A percentile compares a stretch with the other conserved stretches of the same genome.
Conservation (phyloP, 805 yeast genomes). For the Ogataea pignaliae region DNA sequence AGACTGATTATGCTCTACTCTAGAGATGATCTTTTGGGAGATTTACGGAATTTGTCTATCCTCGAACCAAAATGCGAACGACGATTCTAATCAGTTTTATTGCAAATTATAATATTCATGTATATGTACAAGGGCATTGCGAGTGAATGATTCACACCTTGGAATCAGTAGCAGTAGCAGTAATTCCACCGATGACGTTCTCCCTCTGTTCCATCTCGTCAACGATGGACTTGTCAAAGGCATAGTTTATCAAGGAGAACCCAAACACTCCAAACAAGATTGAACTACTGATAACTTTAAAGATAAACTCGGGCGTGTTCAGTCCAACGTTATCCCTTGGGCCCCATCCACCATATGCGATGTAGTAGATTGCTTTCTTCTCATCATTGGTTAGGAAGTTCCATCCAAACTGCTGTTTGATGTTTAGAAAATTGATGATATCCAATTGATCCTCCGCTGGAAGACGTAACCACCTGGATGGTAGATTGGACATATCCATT, state of each 20-base stretch:
- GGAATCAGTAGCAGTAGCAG: no score
- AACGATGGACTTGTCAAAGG: slow-evolving; percentile 24
- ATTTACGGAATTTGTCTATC: no score
- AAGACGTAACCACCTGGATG: slow-evolving; percentile 30
- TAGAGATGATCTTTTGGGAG: no score
- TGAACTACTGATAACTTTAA: slow-evolving; percentile 29
- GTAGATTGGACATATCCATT: slow-evolving; percentile 29
- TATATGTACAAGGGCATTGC: no score
- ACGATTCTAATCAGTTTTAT: no score
- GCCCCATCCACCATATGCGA: slow-evolving; percentile 62
- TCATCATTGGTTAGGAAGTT: slow-evolving; percentile 41
- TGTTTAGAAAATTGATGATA: slow-evolving; percentile 31
- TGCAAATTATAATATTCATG: no score
- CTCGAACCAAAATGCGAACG: no score
- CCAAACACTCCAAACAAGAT: slow-evolving; percentile 32
- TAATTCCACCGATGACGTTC: no score
- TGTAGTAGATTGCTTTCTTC: slow-evolving; percentile 54
- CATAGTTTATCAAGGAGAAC: slow-evolving; percentile 29
- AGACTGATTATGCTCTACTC: no score
- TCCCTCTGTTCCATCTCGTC: slow-evolving; percentile 6
- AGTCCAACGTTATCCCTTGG: slow-evolving; percentile 38
- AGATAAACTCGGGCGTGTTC: slow-evolving; percentile 30
- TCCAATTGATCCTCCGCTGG: slow-evolving; percentile 32
- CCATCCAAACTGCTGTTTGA: slow-evolving; percentile 37
- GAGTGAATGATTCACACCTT: no score